Percentiles rank a stretch among this genome's conserved stretches.
Conservation (phyloP, 2,329 filamentous ascomycete genomes). For the Cordyceps fumosorosea region DNA sequence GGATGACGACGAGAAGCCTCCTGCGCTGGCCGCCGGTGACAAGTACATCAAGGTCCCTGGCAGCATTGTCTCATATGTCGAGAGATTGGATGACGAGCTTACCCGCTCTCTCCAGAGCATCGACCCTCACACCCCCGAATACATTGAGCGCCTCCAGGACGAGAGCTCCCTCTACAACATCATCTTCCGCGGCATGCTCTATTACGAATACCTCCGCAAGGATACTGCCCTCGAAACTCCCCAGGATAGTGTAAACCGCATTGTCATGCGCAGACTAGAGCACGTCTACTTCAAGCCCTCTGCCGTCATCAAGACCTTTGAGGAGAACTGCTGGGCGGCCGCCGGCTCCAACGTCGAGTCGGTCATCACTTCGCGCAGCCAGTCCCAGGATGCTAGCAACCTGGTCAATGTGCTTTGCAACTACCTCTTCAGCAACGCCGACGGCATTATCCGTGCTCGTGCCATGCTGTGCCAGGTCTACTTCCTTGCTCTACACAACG, state of each 20-base stretch:
- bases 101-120: constrained; percentile 95
- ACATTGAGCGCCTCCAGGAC: constrained; percentile 90
- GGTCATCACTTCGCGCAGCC: constrained; percentile 66
- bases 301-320: constrained; percentile 86
- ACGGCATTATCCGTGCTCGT: constrained; percentile 90
- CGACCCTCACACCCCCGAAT: constrained; percentile 96
- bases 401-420: constrained; percentile 86
- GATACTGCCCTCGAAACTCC: constrained; percentile 63
- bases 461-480: constrained; percentile 99
- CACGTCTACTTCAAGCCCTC: constrained; percentile 99
- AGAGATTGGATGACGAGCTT: constrained; percentile 94
- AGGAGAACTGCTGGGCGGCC: constrained; percentile 88
- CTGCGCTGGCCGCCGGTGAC: constrained; percentile 64
- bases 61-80: constrained; percentile 88
- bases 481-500: constrained; percentile 93
- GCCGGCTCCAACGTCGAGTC: constrained; percentile 68
- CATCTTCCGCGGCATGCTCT: constrained; percentile 81
- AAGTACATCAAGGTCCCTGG: constrained; percentile 86
- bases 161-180: constrained; percentile 87
- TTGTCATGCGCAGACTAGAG: constrained; percentile 89
- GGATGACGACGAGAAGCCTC: constrained; percentile 97
- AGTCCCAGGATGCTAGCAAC: constrained; percentile 60
- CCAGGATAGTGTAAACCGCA: constrained; percentile 85
- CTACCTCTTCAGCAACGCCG: constrained; percentile 90
- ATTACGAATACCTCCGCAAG: constrained; percentile 75